Evolutionary conservation across 176 grass and related monocot species (phyloP).

Genomic region (Musa itinerans): DNA sequence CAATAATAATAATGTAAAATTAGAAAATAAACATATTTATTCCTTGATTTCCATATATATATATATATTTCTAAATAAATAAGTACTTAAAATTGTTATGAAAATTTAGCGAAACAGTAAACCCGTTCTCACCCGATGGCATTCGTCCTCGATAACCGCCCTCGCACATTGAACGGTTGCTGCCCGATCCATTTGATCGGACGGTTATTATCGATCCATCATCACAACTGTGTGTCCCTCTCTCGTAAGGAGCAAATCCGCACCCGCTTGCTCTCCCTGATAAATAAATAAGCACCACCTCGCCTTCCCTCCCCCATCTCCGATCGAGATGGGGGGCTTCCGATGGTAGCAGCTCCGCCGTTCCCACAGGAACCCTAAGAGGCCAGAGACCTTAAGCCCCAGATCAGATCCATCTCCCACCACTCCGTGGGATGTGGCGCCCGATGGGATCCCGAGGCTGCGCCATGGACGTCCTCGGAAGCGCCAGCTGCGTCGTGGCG

Average conservation of each 20-base stretch:
- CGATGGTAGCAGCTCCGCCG: constrained; percentile 27
- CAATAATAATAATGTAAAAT: too few relatives aligned
- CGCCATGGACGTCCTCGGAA: constrained; percentile 5
- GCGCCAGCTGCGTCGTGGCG: constrained; percentile 34
- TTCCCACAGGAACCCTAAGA: neutral
- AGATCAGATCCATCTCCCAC: neutral
- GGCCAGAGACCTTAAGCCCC: constrained; percentile 21
- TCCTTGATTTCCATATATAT: too few relatives aligned
- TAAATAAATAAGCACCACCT: neutral
- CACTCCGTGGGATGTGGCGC: neutral
- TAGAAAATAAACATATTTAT: too few relatives aligned
- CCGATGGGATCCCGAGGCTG: constrained; percentile 31
- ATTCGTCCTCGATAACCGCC: too few relatives aligned
- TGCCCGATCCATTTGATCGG: neutral
- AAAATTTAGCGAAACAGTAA: too few relatives aligned
- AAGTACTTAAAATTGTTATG: too few relatives aligned
- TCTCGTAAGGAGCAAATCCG: neutral
- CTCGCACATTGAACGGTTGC: too few relatives aligned
- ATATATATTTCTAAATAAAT: too few relatives aligned
- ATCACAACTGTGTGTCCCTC: neutral
- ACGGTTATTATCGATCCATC: neutral
- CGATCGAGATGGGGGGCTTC: neutral
- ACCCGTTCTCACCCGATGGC: too few relatives aligned
- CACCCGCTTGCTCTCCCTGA: neutral
- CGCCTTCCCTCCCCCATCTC: neutral